Conservation (phyloP, 441 rosid species). For the Pelargonium australe region DNA sequence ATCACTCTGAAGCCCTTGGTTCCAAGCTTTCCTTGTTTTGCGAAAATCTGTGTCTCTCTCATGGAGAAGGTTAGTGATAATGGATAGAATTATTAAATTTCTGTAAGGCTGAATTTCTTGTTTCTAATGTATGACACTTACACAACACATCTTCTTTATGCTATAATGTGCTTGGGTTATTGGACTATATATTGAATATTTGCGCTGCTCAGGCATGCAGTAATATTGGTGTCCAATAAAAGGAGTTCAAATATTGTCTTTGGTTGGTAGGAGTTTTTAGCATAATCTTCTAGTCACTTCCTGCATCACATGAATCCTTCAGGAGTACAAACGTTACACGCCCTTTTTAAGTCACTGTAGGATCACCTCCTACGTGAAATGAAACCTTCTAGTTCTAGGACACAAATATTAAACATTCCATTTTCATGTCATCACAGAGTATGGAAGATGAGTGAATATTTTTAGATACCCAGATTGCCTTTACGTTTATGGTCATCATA, state of each 20-base stretch:
- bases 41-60: constrained; percentile 74
- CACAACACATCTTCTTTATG: no score
- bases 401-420: background rate
- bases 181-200: background rate
- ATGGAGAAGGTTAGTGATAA: constrained; percentile 73
- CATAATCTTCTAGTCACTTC: background rate
- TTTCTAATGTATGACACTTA: no score
- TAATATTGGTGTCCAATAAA: background rate
- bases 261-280: background rate
- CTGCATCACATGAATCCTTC: background rate
- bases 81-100: background rate
- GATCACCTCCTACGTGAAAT: background rate
- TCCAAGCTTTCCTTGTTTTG: constrained; percentile 95
- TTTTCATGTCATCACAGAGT: background rate
- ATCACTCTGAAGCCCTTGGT: constrained; percentile 93
- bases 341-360: background rate
- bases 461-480: background rate
- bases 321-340: background rate
- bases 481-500: background rate
- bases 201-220: background rate
- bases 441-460: background rate
- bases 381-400: constrained; percentile 6
- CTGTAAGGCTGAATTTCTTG: background rate
- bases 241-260: no score
- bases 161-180: background rate